Evolutionary conservation across 2,329 filamentous ascomycete species (phyloP), one percentile per base, ranked within the genome.

Genomic region (Talaromyces piceae): DNA sequence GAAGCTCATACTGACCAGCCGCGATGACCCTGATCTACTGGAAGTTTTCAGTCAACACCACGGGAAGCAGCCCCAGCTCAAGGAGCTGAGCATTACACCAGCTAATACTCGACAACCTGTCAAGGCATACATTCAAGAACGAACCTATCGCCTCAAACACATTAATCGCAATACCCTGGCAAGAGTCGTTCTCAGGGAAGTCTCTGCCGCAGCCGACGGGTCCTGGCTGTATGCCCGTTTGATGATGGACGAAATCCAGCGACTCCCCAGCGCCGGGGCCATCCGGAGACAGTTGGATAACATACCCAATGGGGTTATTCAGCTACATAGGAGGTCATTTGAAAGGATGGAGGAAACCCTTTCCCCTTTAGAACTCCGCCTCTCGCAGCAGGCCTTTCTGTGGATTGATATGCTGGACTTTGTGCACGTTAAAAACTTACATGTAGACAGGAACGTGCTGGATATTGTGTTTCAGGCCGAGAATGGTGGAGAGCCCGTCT

Each of bases 201-300:
- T 48, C 12, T 20, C 25, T 2, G 16, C 31, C n/a, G 31, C 46
- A 11, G 46, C 46, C 25, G 46, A 41, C 41, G 46, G 46, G 30
- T 48, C 46, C 9, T 48, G 46, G 46, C 31, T 48, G 12, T 48
- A 48, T 48, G 46, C 46, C 22, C 31, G 46, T 27, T 23, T 48
- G 46, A 48, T 48, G 31, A 48, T 48, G 46, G 46, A 48, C 13
- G 46, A 48, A 48, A 48, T 48, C 46, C 46, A 48, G 16, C 30
- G 46, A 20, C 46, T 48, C 9, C 46, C 46, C 7, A 48, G 46
- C n/a, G 46, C 31, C 3, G 30, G 22, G 13, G 39, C 46, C 16
- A 31, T 48, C 22, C 26, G 28, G 30, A 20, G 46, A 20, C 46
- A 48, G 25, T 18, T 48, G 7, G 20, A 16, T 39, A 48, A 48